Conservation (phyloP, 768 basidiomycete species). For the Podaxis rugospora region DNA sequence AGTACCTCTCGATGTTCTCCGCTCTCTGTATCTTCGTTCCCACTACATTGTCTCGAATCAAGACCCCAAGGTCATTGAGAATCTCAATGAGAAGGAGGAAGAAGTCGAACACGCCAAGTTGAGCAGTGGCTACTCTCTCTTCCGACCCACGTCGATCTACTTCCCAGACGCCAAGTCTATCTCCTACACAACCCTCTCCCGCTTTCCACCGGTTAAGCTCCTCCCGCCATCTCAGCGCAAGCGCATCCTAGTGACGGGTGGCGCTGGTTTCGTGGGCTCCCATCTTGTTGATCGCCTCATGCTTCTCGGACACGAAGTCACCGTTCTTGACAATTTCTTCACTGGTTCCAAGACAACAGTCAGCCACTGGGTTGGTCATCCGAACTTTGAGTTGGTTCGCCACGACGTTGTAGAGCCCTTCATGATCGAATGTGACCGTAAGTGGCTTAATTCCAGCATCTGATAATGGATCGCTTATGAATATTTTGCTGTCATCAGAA, state of each 20-base stretch:
- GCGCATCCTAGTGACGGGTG: conserved; percentile 92
- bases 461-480: conserved; percentile 11
- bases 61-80: conserved; percentile 25
- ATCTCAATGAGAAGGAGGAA: conserved; percentile 33
- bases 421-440: conserved; percentile 98
- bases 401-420: conserved; percentile 98
- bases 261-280: conserved; percentile 98
- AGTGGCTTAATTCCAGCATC: conserved; percentile 24
- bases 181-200: conserved; percentile 87
- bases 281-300: conserved; percentile 97
- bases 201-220: conserved; percentile 90
- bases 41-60: conserved; percentile 58
- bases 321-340: conserved; percentile 98
- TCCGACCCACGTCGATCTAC: conserved; percentile 85
- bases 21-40: conserved; percentile 83
- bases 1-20: conserved; percentile 73
- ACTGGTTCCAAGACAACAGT: conserved; percentile 98
- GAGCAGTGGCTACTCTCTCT: conserved; percentile 43
- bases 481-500: conserved; percentile 42
- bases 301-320: conserved; percentile 96
- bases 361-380: conserved; percentile 94
- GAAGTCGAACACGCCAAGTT: conserved; percentile 51
- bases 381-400: conserved; percentile 97
- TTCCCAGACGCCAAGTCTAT: conserved; percentile 76
- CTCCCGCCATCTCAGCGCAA: conserved; percentile 76